Evolutionary conservation across 2,329 filamentous ascomycete species (phyloP), one percentile per base, ranked within the genome.

Genomic region (Cercospora zeina): DNA sequence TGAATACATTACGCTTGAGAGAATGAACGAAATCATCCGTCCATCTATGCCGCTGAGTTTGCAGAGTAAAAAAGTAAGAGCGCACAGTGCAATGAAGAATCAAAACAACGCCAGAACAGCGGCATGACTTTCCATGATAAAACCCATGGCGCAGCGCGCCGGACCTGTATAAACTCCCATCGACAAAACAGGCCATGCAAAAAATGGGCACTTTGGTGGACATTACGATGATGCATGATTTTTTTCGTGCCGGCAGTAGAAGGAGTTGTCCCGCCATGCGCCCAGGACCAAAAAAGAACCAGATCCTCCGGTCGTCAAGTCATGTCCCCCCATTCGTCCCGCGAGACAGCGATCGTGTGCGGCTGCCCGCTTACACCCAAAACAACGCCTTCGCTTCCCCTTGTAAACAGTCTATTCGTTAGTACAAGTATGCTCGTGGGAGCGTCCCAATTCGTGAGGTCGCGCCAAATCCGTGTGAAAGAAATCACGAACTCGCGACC

Each of bases 331-430:
- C 19, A 13, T 24, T 45, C 50, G 50, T 27, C 50, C 50, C 3
- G 50, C 50, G 21, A 45, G 39, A 54, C 31, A 54, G 16, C 31
- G 19, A 36, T 33, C 31, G 37, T 27, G 37, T 24, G 21, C n/a
- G 16, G 16, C 33, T 54, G 33, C 19, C 51, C 6, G 51, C 19
- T 1, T 19, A 27, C 34, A 54, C 4, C 33, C 36, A 31, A 34
- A 34, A 54, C 10, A 57, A 57, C 54, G 54, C 54, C 54, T 13
- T 57, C 54, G 54, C 54, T 57, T 13, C 50, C 10, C 11, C 10
- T 42, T 24, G 27, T 21, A 6, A 45, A 45, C 39, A 54, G 10
- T 37, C 51, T 39, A 33, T 36, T 37, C 51, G 51, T 34, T 30
- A 10, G 21, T 36, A 24, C 51, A 34, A 36, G 51, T 36, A 37